Conservation (phyloP, 1,284 basidiomycete genomes). For the Schizophyllum commune region DNA sequence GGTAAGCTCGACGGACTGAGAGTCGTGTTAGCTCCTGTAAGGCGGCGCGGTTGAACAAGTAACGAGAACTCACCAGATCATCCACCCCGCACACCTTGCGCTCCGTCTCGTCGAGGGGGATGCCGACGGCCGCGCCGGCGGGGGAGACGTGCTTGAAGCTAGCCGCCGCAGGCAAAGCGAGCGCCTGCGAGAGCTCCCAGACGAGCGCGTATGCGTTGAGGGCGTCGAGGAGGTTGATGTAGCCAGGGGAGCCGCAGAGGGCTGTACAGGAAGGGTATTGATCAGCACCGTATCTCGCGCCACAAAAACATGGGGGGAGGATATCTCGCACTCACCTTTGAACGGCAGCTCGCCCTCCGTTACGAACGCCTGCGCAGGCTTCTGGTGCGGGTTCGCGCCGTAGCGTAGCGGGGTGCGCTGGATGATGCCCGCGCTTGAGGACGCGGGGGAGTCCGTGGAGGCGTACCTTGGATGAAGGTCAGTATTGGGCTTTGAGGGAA, state of each 20-base stretch:
- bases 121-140: conserved; percentile 90
- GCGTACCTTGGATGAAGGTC: conserved; percentile 32
- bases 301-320: no score
- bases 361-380: conserved; percentile 96
- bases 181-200: conserved; percentile 84
- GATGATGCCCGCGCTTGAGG: conserved; percentile 58
- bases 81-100: conserved; percentile 97
- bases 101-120: conserved; percentile 79
- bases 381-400: conserved; percentile 98
- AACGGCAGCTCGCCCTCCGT: conserved; percentile 88
- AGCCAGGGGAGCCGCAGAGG: conserved; percentile 91
- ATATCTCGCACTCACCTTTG: conserved; percentile 84
- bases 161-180: conserved; percentile 88
- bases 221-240: conserved; percentile 98
- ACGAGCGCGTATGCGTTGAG: conserved; percentile 97
- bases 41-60: not conserved
- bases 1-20: conserved; percentile 41
- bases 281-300: no score
- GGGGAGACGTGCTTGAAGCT: conserved; percentile 99
- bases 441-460: conserved; percentile 51
- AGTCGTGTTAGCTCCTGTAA: not conserved
- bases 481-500: no score
- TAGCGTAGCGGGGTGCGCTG: conserved; percentile 89
- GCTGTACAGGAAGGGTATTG: conserved; percentile 35
- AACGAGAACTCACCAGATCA: conserved; percentile 75